A percentile compares a stretch with the other conserved stretches of the same genome.
phyloP scores from a whole-genome alignment of 1,139 yeast species.

The Debaryomyces psychrophilus region DNA sequence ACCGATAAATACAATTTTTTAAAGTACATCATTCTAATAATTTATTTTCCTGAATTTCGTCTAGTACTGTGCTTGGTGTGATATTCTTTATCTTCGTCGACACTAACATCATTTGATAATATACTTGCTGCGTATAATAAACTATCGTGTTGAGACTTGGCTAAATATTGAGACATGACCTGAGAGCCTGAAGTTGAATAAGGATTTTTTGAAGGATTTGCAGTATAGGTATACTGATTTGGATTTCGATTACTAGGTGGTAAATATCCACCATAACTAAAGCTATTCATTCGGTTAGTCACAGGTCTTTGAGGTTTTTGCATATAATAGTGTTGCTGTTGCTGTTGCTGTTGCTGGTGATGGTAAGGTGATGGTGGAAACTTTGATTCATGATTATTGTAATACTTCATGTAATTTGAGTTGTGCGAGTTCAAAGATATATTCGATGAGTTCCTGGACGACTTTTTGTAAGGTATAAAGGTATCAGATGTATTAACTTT shows the following conservation, averaged over 20 bases:
- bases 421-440: slow-evolving; percentile 24
- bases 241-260: slow-evolving; percentile 9
- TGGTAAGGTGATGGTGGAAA: slow-evolving; percentile 22
- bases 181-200: slow-evolving; percentile 64
- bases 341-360: slow-evolving; percentile 20
- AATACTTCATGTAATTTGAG: slow-evolving; percentile 20
- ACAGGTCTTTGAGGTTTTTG: slow-evolving; percentile 8
- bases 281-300: slow-evolving; percentile 3
- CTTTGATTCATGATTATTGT: slow-evolving; percentile 16
- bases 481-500: slow-evolving; percentile 24
- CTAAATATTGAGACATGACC: slow-evolving; percentile 77
- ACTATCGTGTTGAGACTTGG: slow-evolving; percentile 67
- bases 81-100: slow-evolving; percentile 14
- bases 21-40: background rate
- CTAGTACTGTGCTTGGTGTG: background rate
- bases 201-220: slow-evolving; percentile 14
- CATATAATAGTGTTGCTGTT: slow-evolving; percentile 19
- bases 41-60: slow-evolving; percentile 4
- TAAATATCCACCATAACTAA: slow-evolving; percentile 7
- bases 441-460: slow-evolving; percentile 27
- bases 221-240: slow-evolving; percentile 6
- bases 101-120: slow-evolving; percentile 14
- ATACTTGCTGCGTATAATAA: slow-evolving; percentile 59
- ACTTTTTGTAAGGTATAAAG: slow-evolving; percentile 18
- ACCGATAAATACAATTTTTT: background rate